Conservation (phyloP, 2,329 filamentous ascomycete genomes). For the Bipolaris bicolor region DNA sequence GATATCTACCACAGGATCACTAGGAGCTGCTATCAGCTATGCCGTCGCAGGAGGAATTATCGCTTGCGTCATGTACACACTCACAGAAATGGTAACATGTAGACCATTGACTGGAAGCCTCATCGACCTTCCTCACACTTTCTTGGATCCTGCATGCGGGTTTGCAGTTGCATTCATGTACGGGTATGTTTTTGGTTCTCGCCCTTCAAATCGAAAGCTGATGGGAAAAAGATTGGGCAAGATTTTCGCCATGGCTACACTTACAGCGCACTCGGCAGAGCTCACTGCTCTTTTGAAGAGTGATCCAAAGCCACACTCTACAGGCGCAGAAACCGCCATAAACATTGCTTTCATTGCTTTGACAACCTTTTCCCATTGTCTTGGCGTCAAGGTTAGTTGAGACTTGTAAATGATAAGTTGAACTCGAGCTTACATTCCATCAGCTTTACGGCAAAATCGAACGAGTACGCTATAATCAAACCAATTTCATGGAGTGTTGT, state of each 20-base stretch:
- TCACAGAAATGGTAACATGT: slow-evolving; percentile 33
- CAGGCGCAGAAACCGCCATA: slow-evolving; percentile 24
- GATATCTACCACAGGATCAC: slow-evolving; percentile 27
- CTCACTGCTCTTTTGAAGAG: slow-evolving; percentile 27
- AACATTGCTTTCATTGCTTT: slow-evolving; percentile 29
- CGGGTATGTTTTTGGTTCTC: slow-evolving; percentile 2
- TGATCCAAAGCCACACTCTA: slow-evolving; percentile 15
- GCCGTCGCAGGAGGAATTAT: slow-evolving; percentile 26
- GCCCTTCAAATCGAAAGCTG: background rate
- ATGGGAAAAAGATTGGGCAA: slow-evolving; percentile 23
- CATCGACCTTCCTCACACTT: slow-evolving; percentile 32
- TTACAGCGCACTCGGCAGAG: slow-evolving; percentile 31
- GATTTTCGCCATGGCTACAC: slow-evolving; percentile 32
- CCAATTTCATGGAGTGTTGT: background rate
- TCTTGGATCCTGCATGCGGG: slow-evolving; percentile 30
- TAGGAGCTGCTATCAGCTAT: slow-evolving; percentile 31
- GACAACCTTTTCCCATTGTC: slow-evolving; percentile 33
- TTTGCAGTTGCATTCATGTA: slow-evolving; percentile 32
- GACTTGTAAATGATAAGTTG: background rate
- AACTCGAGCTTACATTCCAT: background rate
- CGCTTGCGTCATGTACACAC: slow-evolving; percentile 30
- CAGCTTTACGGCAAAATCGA: slow-evolving; percentile 43
- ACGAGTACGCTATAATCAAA: slow-evolving; percentile 16
- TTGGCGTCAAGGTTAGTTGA: slow-evolving; percentile 26
- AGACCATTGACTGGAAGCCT: slow-evolving; percentile 31